Base-by-base conservation (phyloP, 371 early-diverging fungal genomes). In the Parasitella parasitica region DNA sequence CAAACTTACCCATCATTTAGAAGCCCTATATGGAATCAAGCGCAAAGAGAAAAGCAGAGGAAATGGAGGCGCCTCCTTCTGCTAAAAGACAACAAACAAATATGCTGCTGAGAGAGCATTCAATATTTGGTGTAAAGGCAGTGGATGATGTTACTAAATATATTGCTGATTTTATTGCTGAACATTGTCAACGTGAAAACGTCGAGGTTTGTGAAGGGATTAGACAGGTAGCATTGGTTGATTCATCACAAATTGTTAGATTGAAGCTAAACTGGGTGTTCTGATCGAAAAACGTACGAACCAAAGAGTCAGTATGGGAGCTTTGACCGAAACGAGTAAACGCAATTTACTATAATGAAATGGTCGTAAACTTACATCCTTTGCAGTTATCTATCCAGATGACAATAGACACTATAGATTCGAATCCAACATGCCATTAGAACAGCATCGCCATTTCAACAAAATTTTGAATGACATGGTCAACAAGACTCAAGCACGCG, bases 261-360 rank as follows among this genome's bases (percentile, higher is more conserved):
- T 94, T 59, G 94, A 94, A 68, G 93, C 90, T 15, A 94, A 94
- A 67, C 70, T 94, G 18, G 94, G 94, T 15, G 55, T 80, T 20
- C 69, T 94, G 37, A 68, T 91, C 5, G 91, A 91, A 63, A 90
- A 82, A 57, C 66, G 66, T 18, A 84, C 85, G 4, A 59, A 74
- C 0, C 64, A 75, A 51, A 82, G 94, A 28, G 69, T 92, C 15
- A 61, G 65, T n/a, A 69, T 92, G 22, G 85, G 83, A 2, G 85
- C 89, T 15, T 34, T 63, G 27, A 86, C 86, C 46, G 94, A 94
- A 66, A 82, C 88, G 57, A 84, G 86, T 78, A 79, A 32, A 73
- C 18, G n/a, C 20, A 20, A 8, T 41, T 9, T n/a, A 8, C 20
- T 9, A 41, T 41, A 8, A n/a, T 37, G 16, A 28, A 39, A 38